Percentiles rank a stretch among this genome's conserved stretches.
These are phyloP conservation scores for Shiraia bambusicola DNA, from an alignment of 2,329 filamentous ascomycete genomes.

Conservation along the genomic window DNA sequence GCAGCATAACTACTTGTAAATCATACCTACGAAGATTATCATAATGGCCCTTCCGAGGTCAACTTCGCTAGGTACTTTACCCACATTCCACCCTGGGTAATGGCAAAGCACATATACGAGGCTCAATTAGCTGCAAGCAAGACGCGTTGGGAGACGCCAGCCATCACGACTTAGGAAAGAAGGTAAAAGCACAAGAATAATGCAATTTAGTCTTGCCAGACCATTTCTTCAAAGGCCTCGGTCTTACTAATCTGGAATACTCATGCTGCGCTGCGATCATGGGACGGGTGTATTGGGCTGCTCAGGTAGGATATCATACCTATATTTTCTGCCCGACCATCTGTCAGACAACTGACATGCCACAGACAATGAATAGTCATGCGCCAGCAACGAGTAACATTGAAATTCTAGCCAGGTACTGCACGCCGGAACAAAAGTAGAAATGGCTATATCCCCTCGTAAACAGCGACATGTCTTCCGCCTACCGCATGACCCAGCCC, in stretches of 20 bases:
- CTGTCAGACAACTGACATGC: neutral
- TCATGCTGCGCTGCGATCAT: constrained; percentile 51
- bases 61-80: too few relatives aligned
- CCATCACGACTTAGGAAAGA: constrained; percentile 46
- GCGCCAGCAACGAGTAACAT: constrained; percentile 57
- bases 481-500: constrained; percentile 56
- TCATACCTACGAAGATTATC: too few relatives aligned
- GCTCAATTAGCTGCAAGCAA: constrained; percentile 36
- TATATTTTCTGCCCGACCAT: neutral
- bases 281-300: constrained; percentile 50
- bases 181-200: constrained; percentile 44
- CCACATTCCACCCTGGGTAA: constrained; percentile 49
- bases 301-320: constrained; percentile 38
- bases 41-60: too few relatives aligned
- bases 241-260: constrained; percentile 51
- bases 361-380: constrained; percentile 48
- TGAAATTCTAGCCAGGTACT: constrained; percentile 56
- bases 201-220: constrained; percentile 48
- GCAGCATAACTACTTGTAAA: too few relatives aligned
- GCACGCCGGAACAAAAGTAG: constrained; percentile 53
- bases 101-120: constrained; percentile 52
- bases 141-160: constrained; percentile 44
- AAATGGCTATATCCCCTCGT: constrained; percentile 54
- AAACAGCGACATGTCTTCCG: constrained; percentile 52
- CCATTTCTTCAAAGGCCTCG: constrained; percentile 47